Conservation (phyloP, 352 stramenopile species). For the Pythium phragmiticola region DNA sequence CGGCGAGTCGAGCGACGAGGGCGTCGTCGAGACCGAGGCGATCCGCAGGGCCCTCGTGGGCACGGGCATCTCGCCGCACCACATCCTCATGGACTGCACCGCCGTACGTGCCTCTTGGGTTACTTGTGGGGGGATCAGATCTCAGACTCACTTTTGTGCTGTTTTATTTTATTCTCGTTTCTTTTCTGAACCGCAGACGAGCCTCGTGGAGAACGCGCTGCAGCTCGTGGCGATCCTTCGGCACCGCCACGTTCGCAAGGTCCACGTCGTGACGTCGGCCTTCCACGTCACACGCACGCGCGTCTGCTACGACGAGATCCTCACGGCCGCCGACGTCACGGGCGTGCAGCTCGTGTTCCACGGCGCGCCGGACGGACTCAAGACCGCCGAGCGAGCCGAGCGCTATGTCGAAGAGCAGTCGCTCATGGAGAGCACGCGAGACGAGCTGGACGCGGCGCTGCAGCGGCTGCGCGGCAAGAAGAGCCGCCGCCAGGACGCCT, state of each 20-base stretch:
- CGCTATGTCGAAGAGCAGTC: slow-evolving; percentile 24
- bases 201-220: slow-evolving; percentile 39
- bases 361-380: slow-evolving; percentile 29
- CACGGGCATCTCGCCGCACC: slow-evolving; percentile 57
- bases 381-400: slow-evolving; percentile 23
- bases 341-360: slow-evolving; percentile 33
- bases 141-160: neutral
- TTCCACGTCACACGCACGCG: slow-evolving; percentile 35
- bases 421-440: slow-evolving; percentile 19
- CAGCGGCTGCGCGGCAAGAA: slow-evolving; percentile 13
- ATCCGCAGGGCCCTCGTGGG: slow-evolving; percentile 52
- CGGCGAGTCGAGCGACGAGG: slow-evolving; percentile 38
- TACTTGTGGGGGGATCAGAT: neutral
- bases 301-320: slow-evolving; percentile 34
- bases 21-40: slow-evolving; percentile 45
- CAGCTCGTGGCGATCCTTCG: slow-evolving; percentile 31
- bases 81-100: slow-evolving; percentile 72
- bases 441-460: slow-evolving; percentile 15
- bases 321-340: slow-evolving; percentile 25
- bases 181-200: slow-evolving; percentile 26
- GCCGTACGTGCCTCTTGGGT: slow-evolving; percentile 31
- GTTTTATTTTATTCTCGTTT: neutral
- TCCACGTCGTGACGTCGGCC: slow-evolving; percentile 40
- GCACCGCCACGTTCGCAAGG: slow-evolving; percentile 32
- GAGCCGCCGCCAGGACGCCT: too few relatives aligned